phyloP scores from a whole-genome alignment of 1,139 yeast species.

The Kurtzmaniella quercitrusa region DNA sequence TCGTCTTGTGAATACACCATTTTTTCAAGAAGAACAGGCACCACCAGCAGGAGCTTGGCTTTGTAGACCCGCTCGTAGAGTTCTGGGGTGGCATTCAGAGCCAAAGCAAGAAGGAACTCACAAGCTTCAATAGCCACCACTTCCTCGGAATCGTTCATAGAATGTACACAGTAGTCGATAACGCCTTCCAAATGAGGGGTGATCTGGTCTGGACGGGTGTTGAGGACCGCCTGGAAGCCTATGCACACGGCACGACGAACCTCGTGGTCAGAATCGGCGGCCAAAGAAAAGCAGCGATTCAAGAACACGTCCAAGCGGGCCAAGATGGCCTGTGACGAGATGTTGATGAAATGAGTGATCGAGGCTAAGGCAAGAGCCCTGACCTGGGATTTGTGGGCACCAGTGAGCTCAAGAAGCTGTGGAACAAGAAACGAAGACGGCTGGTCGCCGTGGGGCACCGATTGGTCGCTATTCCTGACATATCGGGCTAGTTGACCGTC shows the following conservation, averaged over 20 bases:
- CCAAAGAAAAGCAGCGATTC: constrained; percentile 58
- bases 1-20: constrained; percentile 91
- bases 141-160: constrained; percentile 60
- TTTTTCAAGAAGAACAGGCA: constrained; percentile 72
- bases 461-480: background rate
- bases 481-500: constrained; percentile 44
- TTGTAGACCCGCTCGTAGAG: constrained; percentile 45
- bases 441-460: background rate
- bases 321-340: constrained; percentile 61
- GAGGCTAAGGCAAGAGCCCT: constrained; percentile 68
- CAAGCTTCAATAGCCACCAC: constrained; percentile 88
- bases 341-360: constrained; percentile 69
- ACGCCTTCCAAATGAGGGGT: constrained; percentile 82
- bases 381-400: constrained; percentile 26
- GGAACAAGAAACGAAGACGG: constrained; percentile 1
- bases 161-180: constrained; percentile 75
- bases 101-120: constrained; percentile 77
- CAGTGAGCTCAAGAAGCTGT: constrained; percentile 3
- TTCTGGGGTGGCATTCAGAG: constrained; percentile 50
- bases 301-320: constrained; percentile 66
- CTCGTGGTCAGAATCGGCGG: constrained; percentile 51
- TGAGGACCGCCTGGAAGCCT: constrained; percentile 70
- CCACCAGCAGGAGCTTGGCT: constrained; percentile 55
- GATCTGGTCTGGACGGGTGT: constrained; percentile 76
- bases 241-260: constrained; percentile 76